phyloP scores from a whole-genome alignment of 768 basidiomycete genomes.

The Cystofilobasidium bisporidii region DNA sequence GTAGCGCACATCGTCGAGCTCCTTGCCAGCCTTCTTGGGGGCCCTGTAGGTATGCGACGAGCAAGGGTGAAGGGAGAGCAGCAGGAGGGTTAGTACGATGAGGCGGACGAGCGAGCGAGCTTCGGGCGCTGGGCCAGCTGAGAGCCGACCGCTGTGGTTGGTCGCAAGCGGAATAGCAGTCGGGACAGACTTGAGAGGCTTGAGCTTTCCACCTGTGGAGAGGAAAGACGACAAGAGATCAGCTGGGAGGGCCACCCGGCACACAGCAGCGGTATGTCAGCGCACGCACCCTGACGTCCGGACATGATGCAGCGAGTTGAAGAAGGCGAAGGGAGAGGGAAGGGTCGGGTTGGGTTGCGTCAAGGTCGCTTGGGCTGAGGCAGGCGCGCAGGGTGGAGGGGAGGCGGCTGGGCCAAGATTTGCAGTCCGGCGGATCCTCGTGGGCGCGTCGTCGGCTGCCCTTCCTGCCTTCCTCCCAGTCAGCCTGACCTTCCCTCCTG shows the following conservation, averaged over 20 bases:
- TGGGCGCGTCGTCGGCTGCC: no score
- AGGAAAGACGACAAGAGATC: background rate
- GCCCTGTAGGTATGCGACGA: conserved; percentile 28
- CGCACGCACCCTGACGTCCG: conserved; percentile 29
- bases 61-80: background rate
- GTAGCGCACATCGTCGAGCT: conserved; percentile 29
- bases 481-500: no score
- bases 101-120: background rate
- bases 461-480: no score
- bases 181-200: conserved; percentile 30
- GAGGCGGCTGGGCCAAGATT: no score
- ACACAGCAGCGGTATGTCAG: background rate
- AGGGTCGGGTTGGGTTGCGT: no score
- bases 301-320: conserved; percentile 16
- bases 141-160: no score
- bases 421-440: no score
- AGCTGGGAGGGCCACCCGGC: no score
- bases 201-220: conserved; percentile 29
- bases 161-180: no score
- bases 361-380: no score
- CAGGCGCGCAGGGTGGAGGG: no score
- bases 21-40: conserved; percentile 30
- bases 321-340: no score
- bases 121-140: background rate
- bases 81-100: background rate